These are phyloP conservation scores for Aspergillus ochraceus DNA, from an alignment of 2,329 filamentous ascomycete genomes.

Conservation along the genomic window DNA sequence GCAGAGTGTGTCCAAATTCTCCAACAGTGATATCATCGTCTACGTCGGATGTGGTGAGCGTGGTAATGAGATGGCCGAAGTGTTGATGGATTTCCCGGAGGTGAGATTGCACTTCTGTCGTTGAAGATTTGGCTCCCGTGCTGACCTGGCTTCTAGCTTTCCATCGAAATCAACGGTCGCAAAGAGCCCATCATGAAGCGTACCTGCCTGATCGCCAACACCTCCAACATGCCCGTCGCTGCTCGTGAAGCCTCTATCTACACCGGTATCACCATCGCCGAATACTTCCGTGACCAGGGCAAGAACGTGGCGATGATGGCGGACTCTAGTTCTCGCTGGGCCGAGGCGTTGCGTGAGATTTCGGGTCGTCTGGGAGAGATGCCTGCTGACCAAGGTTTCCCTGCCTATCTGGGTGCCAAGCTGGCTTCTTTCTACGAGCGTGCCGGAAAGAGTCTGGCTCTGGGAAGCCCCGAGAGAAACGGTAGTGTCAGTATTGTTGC, in stretches of 20 bases:
- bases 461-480: slow-evolving; percentile 83
- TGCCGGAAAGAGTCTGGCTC: slow-evolving; percentile 79
- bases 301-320: slow-evolving; percentile 99
- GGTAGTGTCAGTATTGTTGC: slow-evolving; percentile 98
- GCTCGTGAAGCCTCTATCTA: slow-evolving; percentile 99
- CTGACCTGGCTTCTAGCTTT: slow-evolving; percentile 56
- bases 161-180: slow-evolving; percentile 89
- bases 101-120: slow-evolving; percentile 34
- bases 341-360: slow-evolving; percentile 96
- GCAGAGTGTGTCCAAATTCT: slow-evolving; percentile 98
- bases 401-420: slow-evolving; percentile 93
- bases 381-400: slow-evolving; percentile 99
- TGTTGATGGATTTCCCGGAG: slow-evolving; percentile 99
- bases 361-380: slow-evolving; percentile 98
- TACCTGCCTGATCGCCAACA: slow-evolving; percentile 97
- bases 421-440: slow-evolving; percentile 99
- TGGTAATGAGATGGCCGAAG: slow-evolving; percentile 99
- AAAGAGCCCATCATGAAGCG: slow-evolving; percentile 99
- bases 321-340: slow-evolving; percentile 96
- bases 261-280: slow-evolving; percentile 89
- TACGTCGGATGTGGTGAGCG: slow-evolving; percentile 94
- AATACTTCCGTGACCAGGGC: slow-evolving; percentile 97
- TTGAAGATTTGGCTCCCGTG: slow-evolving; percentile 12
- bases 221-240: slow-evolving; percentile 99
- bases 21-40: slow-evolving; percentile 97